phyloP scores from a whole-genome alignment of 2,329 filamentous ascomycete species.

The Botryotinia narcissicola region DNA sequence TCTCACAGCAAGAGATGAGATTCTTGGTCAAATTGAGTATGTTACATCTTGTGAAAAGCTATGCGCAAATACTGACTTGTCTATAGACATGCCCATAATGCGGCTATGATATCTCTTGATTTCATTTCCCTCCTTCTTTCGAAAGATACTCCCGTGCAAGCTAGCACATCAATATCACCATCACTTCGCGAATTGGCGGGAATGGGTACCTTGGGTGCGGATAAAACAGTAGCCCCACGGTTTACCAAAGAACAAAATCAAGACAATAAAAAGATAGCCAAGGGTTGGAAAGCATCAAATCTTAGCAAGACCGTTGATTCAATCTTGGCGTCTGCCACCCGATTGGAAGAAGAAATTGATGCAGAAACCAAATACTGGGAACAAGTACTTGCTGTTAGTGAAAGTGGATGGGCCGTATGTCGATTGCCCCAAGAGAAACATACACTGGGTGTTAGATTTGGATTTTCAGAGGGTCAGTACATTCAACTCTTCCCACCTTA shows the following conservation, averaged over 20 bases:
- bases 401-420: constrained; percentile 83
- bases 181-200: constrained; percentile 68
- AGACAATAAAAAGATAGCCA: constrained; percentile 55
- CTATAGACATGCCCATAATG: constrained; percentile 50
- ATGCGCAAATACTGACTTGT: constrained; percentile 24
- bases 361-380: constrained; percentile 87
- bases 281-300: constrained; percentile 76
- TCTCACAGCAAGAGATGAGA: constrained; percentile 52
- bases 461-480: constrained; percentile 64
- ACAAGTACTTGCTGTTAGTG: constrained; percentile 75
- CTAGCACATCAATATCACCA: constrained; percentile 66
- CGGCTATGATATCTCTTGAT: constrained; percentile 70
- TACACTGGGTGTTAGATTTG: constrained; percentile 81
- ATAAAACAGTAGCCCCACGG: constrained; percentile 61
- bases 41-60: constrained; percentile 25
- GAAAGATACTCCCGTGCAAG: constrained; percentile 73
- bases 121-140: constrained; percentile 80
- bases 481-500: constrained; percentile 3
- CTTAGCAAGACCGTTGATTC: constrained; percentile 73
- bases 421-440: constrained; percentile 70
- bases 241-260: constrained; percentile 53
- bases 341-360: constrained; percentile 73
- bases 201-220: constrained; percentile 69
- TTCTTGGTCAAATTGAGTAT: constrained; percentile 58
- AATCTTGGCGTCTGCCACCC: constrained; percentile 67